Evolutionary conservation across 2,329 filamentous ascomycete species (phyloP).

Genomic region (Stachybotrys chlorohalonatus): DNA sequence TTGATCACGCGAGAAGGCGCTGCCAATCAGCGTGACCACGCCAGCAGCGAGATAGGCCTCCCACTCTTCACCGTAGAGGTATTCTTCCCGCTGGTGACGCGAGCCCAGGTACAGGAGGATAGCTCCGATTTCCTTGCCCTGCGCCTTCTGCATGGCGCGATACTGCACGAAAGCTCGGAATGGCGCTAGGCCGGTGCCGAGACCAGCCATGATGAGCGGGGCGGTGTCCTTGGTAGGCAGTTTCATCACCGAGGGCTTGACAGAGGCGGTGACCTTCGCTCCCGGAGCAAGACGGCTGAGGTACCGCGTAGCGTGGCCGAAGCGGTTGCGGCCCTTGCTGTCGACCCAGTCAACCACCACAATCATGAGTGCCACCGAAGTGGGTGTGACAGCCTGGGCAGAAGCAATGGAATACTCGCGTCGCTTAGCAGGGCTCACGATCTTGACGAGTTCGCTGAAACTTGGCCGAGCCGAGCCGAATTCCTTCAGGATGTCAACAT

Average conservation of each 20-base stretch:
- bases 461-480: slow-evolving; percentile 81
- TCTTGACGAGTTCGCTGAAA: slow-evolving; percentile 81
- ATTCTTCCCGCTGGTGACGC: slow-evolving; percentile 95
- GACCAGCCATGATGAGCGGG: slow-evolving; percentile 96
- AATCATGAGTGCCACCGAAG: slow-evolving; percentile 86
- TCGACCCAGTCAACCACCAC: slow-evolving; percentile 97
- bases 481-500: slow-evolving; percentile 80
- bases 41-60: slow-evolving; percentile 94
- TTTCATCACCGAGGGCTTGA: slow-evolving; percentile 99
- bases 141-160: slow-evolving; percentile 94
- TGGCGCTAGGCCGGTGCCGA: slow-evolving; percentile 96
- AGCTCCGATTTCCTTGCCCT: slow-evolving; percentile 87
- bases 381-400: slow-evolving; percentile 88
- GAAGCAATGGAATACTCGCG: slow-evolving; percentile 99
- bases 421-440: slow-evolving; percentile 87
- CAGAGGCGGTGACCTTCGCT: slow-evolving; percentile 75
- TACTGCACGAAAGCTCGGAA: slow-evolving; percentile 99
- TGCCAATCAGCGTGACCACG: slow-evolving; percentile 86
- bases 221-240: slow-evolving; percentile 80
- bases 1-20: slow-evolving; percentile 94
- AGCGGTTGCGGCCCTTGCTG: slow-evolving; percentile 75
- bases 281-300: slow-evolving; percentile 69
- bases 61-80: slow-evolving; percentile 98
- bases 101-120: slow-evolving; percentile 96
- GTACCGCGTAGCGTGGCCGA: slow-evolving; percentile 89